Conservation (phyloP, 2,329 filamentous ascomycete genomes). For the Xylariaceae sp. region DNA sequence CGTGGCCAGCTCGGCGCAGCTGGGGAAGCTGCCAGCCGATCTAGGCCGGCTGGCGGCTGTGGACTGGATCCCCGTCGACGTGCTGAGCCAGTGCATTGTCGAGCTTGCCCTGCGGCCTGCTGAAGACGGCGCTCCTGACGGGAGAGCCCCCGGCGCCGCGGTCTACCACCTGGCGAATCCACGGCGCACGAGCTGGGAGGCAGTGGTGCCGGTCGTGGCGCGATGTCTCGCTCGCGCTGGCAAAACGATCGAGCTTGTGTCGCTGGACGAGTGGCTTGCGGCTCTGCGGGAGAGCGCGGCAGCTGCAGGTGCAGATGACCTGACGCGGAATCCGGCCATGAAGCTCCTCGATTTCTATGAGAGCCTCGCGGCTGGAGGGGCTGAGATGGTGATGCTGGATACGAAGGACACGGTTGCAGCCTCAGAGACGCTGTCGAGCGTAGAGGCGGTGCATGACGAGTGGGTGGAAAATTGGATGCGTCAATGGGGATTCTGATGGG, state of each 20-base stretch:
- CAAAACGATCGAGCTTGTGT: slow-evolving; percentile 6
- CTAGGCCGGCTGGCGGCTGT: slow-evolving; percentile 9
- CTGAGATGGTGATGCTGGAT: slow-evolving; percentile 1
- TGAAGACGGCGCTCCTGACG: not conserved
- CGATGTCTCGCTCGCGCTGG: slow-evolving; percentile 1
- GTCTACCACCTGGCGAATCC: slow-evolving; percentile 16
- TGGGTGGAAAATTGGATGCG: slow-evolving; percentile 13
- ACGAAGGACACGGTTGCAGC: slow-evolving; percentile 2
- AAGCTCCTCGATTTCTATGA: slow-evolving; percentile 11
- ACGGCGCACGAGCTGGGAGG: slow-evolving; percentile 7
- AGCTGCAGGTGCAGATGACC: slow-evolving; percentile 4
- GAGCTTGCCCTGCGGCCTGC: slow-evolving; percentile 8
- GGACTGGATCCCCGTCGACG: slow-evolving; percentile 15
- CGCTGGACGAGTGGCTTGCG: slow-evolving; percentile 9
- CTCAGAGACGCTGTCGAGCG: slow-evolving; percentile 4
- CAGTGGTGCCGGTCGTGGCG: slow-evolving; percentile 5
- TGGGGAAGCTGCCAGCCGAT: slow-evolving; percentile 13
- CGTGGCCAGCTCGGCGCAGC: slow-evolving; percentile 14
- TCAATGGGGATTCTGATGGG: slow-evolving; percentile 12
- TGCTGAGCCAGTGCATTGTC: slow-evolving; percentile 7
- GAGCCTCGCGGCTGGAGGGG: slow-evolving; percentile 1
- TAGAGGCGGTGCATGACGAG: slow-evolving; percentile 3
- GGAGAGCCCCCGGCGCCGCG: slow-evolving; percentile 5
- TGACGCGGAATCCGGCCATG: slow-evolving; percentile 6
- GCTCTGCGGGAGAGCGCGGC: slow-evolving; percentile 10